Evolutionary conservation across 768 basidiomycete species (phyloP).

Genomic region (Amanita phalloides): DNA sequence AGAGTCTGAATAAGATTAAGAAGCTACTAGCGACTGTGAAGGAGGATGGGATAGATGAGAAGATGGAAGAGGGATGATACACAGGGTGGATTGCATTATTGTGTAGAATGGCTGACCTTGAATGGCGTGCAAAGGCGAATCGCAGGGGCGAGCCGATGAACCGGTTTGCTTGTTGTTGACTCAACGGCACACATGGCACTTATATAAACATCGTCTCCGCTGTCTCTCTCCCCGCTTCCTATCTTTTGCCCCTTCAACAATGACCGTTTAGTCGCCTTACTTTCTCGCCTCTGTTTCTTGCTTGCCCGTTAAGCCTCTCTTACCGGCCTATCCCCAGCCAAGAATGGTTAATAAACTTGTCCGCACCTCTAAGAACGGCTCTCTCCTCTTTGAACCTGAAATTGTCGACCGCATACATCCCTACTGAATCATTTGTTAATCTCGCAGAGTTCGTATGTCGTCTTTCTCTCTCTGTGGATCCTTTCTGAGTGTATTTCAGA

Average conservation of each 20-base stretch:
- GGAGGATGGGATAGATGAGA: slow-evolving; percentile 51
- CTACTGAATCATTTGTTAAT: slow-evolving; percentile 18
- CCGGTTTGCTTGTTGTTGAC: slow-evolving; percentile 13
- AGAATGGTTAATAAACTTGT: slow-evolving; percentile 80
- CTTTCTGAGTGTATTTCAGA: slow-evolving; percentile 5
- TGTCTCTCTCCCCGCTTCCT: slow-evolving; percentile 10
- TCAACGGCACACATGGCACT: slow-evolving; percentile 3
- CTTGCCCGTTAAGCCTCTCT: slow-evolving; percentile 18
- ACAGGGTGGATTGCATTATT: slow-evolving; percentile 5
- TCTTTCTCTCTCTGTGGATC: neutral
- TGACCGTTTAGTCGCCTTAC: slow-evolving; percentile 26
- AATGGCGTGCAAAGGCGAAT: neutral
- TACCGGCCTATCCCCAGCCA: slow-evolving; percentile 19
- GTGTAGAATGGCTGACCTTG: neutral
- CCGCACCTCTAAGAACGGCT: slow-evolving; percentile 77
- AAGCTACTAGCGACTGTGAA: slow-evolving; percentile 62
- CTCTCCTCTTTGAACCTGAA: slow-evolving; percentile 79
- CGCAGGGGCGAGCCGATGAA: slow-evolving; percentile 4
- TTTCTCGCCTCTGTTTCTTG: slow-evolving; percentile 15
- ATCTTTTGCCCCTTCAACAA: slow-evolving; percentile 15
- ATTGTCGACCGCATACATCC: slow-evolving; percentile 81
- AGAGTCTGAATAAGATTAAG: slow-evolving; percentile 76
- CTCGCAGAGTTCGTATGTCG: slow-evolving; percentile 10
- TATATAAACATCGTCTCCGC: slow-evolving; percentile 19
- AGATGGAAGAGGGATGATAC: slow-evolving; percentile 69